Conservation (phyloP, 2,329 filamentous ascomycete species). For the Albophoma yamanashiensis region DNA sequence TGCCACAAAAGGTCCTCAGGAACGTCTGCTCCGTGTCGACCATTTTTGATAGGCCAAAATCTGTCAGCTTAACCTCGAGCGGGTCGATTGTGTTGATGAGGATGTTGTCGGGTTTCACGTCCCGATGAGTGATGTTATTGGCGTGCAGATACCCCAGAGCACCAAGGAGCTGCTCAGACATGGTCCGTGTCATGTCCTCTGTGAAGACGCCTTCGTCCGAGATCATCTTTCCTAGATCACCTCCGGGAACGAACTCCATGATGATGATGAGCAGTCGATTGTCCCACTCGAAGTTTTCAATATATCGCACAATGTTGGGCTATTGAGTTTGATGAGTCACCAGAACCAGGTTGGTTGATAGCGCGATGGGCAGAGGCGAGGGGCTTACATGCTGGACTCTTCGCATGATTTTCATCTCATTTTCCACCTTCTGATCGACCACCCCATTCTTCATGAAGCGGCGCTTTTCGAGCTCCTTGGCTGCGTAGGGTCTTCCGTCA, state of each 20-base stretch:
- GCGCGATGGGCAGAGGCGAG: neutral
- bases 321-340: conserved; percentile 21
- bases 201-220: conserved; percentile 47
- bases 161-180: conserved; percentile 67
- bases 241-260: conserved; percentile 83
- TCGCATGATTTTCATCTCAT: conserved; percentile 95
- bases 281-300: conserved; percentile 77
- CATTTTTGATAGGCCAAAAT: conserved; percentile 94
- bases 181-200: conserved; percentile 58
- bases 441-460: conserved; percentile 88
- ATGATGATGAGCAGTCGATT: conserved; percentile 85
- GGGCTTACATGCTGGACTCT: conserved; percentile 65
- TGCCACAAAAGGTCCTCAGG: conserved; percentile 92
- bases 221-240: conserved; percentile 72
- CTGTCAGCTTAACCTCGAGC: conserved; percentile 79
- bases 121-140: conserved; percentile 89
- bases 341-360: neutral
- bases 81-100: conserved; percentile 65
- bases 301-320: conserved; percentile 84
- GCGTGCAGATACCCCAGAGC: conserved; percentile 80
- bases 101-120: conserved; percentile 98
- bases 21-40: conserved; percentile 86
- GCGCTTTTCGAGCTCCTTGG: conserved; percentile 90
- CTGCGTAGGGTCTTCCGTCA: conserved; percentile 74
- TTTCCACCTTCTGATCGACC: conserved; percentile 84